Evolutionary conservation across 2,329 filamentous ascomycete species (phyloP).

Genomic region (Fusarium sp.): DNA sequence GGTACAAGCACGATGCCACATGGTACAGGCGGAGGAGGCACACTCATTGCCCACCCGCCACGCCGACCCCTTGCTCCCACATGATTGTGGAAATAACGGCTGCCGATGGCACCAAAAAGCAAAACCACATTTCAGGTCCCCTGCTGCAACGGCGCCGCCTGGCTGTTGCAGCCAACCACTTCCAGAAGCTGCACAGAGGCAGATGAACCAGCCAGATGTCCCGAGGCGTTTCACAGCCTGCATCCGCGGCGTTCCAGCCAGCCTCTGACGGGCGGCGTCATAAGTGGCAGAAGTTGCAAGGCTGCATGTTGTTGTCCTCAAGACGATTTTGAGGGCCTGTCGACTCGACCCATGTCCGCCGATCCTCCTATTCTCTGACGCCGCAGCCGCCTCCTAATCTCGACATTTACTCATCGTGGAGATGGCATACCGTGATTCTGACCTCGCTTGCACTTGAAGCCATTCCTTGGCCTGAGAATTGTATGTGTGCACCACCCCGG

Average conservation of each 20-base stretch:
- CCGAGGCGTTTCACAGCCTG: conserved; percentile 36
- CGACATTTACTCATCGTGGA: background rate
- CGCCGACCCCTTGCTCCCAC: conserved; percentile 1
- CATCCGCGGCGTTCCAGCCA: conserved; percentile 29
- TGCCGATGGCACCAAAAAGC: conserved; percentile 27
- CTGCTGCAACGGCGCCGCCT: conserved; percentile 34
- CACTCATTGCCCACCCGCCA: background rate
- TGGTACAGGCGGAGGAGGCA: background rate
- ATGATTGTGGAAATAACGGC: conserved; percentile 21
- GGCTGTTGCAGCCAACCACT: conserved; percentile 37
- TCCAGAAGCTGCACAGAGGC: conserved; percentile 26
- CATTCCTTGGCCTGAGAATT: background rate
- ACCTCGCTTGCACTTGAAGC: background rate
- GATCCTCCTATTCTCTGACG: conserved; percentile 42
- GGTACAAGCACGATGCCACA: conserved; percentile 1
- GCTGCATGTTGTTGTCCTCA: conserved; percentile 13
- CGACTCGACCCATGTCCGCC: conserved; percentile 26
- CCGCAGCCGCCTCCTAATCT: conserved; percentile 29
- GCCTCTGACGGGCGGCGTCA: conserved; percentile 25
- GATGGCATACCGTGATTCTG: conserved; percentile 3
- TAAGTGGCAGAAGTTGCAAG: conserved; percentile 18
- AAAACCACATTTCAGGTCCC: conserved; percentile 28
- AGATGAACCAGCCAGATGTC: conserved; percentile 14
- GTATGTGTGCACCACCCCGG: background rate
- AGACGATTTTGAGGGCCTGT: background rate